Evolutionary conservation across 2,329 filamentous ascomycete genomes (phyloP).

Genomic region (Pseudogymnoascus verrucosus): DNA sequence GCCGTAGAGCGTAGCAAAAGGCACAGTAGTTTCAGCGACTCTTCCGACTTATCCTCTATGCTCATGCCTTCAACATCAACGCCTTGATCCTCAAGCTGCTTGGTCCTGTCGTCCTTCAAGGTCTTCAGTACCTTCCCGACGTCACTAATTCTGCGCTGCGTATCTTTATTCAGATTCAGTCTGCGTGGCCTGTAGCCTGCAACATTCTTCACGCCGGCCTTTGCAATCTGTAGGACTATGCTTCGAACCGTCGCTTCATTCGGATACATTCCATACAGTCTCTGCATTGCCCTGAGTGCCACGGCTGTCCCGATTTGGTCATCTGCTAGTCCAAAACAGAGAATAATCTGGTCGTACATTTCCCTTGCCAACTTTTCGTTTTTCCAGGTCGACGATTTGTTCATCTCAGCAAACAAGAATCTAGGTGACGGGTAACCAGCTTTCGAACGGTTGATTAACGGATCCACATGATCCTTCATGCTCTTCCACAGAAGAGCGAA

Average conservation of each 20-base stretch:
- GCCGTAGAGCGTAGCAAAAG: slow-evolving; percentile 23
- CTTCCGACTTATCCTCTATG: slow-evolving; percentile 22
- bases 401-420: slow-evolving; percentile 39
- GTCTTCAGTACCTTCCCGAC: slow-evolving; percentile 37
- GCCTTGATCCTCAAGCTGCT: slow-evolving; percentile 21
- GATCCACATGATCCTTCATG: slow-evolving; percentile 21
- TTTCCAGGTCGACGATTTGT: slow-evolving; percentile 30
- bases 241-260: slow-evolving; percentile 38
- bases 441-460: slow-evolving; percentile 11
- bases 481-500: slow-evolving; percentile 25
- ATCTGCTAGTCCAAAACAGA: slow-evolving; percentile 41
- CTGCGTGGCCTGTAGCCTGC: slow-evolving; percentile 27
- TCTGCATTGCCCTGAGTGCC: slow-evolving; percentile 37
- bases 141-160: slow-evolving; percentile 36
- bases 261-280: slow-evolving; percentile 37
- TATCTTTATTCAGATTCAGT: slow-evolving; percentile 31
- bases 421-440: slow-evolving; percentile 14
- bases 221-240: slow-evolving; percentile 41
- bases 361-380: slow-evolving; percentile 36
- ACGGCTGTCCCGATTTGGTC: slow-evolving; percentile 42
- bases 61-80: slow-evolving; percentile 23
- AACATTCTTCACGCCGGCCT: slow-evolving; percentile 28
- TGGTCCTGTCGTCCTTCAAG: slow-evolving; percentile 28
- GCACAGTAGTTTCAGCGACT: slow-evolving; percentile 23
- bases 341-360: slow-evolving; percentile 43